These are phyloP conservation scores for Coniochaeta hoffmannii DNA, from an alignment of 2,329 filamentous ascomycete genomes.

Conservation along the genomic window DNA sequence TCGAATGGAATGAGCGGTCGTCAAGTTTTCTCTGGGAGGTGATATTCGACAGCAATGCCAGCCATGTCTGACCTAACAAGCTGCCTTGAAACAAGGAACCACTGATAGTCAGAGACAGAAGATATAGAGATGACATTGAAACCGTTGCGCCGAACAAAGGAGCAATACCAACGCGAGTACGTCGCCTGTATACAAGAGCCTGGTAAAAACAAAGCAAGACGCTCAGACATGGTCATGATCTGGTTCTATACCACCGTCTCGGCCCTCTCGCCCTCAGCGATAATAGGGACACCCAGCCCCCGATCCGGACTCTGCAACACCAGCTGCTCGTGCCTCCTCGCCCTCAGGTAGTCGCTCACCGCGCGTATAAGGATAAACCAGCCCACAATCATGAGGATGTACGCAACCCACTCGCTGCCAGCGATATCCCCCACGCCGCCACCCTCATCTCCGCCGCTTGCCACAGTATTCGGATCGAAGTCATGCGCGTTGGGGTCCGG, in stretches of 20 bases:
- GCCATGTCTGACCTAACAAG: no score
- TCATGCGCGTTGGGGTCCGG: conserved; percentile 84
- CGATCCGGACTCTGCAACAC: conserved; percentile 89
- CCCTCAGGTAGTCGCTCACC: conserved; percentile 84
- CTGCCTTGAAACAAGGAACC: no score
- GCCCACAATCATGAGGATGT: conserved; percentile 89
- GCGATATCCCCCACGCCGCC: conserved; percentile 48
- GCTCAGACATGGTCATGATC: not conserved
- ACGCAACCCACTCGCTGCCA: conserved; percentile 82
- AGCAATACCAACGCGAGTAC: not conserved
- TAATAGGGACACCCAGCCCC: conserved; percentile 74
- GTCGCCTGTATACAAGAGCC: not conserved
- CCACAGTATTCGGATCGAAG: conserved; percentile 69
- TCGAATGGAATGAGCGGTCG: no score
- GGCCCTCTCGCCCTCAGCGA: conserved; percentile 75
- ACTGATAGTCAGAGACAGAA: not conserved
- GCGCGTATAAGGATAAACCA: conserved; percentile 97
- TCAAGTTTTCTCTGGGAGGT: no score
- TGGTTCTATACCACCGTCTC: conserved; percentile 72
- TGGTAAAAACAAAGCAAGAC: not conserved
- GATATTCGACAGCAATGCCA: no score
- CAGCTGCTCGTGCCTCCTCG: conserved; percentile 83
- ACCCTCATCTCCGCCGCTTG: conserved; percentile 24
- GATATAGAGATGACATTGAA: not conserved
- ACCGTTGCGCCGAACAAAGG: conserved; percentile 1